Conservation (phyloP, 805 yeast species). For the Yamadazyma kitorensis region DNA sequence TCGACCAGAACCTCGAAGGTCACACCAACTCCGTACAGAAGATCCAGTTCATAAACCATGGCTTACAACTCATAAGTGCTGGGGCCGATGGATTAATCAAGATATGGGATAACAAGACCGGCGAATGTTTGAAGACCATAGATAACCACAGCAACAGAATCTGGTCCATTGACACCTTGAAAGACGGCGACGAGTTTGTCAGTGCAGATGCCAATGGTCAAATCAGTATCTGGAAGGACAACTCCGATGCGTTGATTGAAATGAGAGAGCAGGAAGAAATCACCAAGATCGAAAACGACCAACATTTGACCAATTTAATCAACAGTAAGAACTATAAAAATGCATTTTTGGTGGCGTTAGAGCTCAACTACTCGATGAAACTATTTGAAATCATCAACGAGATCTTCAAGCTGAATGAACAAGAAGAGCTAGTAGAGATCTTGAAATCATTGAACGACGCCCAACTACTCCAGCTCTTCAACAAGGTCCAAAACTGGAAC, state of each 20-base stretch:
- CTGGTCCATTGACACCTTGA: constrained; percentile 76
- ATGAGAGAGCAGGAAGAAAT: constrained; percentile 52
- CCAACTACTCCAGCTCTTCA: constrained; percentile 59
- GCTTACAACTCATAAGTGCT: constrained; percentile 66
- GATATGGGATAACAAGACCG: constrained; percentile 74
- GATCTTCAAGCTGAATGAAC: constrained; percentile 51
- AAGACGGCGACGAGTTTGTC: constrained; percentile 67
- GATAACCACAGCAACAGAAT: constrained; percentile 92
- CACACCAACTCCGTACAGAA: constrained; percentile 91
- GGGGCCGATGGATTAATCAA: constrained; percentile 96
- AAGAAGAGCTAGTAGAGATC: constrained; percentile 58
- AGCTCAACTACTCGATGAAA: constrained; percentile 87
- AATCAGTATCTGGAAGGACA: constrained; percentile 84
- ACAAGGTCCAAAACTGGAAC: constrained; percentile 92
- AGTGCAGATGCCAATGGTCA: constrained; percentile 96
- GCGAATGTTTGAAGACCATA: constrained; percentile 78
- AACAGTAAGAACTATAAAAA: constrained; percentile 76
- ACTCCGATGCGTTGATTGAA: constrained; percentile 67
- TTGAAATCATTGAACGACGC: constrained; percentile 56
- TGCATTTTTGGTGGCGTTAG: constrained; percentile 83
- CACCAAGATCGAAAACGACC: constrained; percentile 78
- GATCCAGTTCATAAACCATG: constrained; percentile 63
- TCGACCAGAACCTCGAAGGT: constrained; percentile 85
- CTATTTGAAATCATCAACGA: constrained; percentile 72
- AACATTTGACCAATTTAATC: constrained; percentile 73